phyloP scores from a whole-genome alignment of 148 eudicot species.

The Rheum nobile region DNA sequence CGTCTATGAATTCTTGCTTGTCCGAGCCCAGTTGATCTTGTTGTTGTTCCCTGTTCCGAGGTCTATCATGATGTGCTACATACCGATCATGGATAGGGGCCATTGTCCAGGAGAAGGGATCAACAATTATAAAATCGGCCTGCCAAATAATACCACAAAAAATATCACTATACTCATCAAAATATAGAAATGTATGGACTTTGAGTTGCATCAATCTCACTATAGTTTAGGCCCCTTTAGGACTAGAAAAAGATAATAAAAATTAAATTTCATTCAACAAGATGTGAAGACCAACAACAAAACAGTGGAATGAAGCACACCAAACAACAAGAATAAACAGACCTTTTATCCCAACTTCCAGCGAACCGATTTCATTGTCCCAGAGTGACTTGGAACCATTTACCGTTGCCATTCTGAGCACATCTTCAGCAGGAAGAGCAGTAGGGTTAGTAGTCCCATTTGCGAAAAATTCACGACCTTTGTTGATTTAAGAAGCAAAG shows the following conservation, averaged over 20 bases:
- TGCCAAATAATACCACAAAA: constrained; percentile 11
- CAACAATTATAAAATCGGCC: constrained; percentile 74
- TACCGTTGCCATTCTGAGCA: constrained; percentile 77
- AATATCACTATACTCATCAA: background rate
- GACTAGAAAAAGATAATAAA: background rate
- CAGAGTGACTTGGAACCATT: constrained; percentile 84
- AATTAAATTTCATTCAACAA: background rate
- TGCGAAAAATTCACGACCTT: constrained; percentile 60
- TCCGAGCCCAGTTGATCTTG: too few relatives aligned
- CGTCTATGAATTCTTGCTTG: too few relatives aligned
- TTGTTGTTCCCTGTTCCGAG: too few relatives aligned
- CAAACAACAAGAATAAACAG: constrained; percentile 4
- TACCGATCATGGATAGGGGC: constrained; percentile 82
- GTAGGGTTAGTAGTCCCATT: constrained; percentile 84
- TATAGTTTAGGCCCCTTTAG: too few relatives aligned
- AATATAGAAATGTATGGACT: background rate
- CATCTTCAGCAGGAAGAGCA: constrained; percentile 67
- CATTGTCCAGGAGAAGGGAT: constrained; percentile 92
- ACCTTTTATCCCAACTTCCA: constrained; percentile 92
- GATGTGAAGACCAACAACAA: background rate
- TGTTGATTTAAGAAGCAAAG: constrained; percentile 86
- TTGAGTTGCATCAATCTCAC: background rate
- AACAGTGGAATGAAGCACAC: background rate
- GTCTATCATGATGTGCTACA: too few relatives aligned
- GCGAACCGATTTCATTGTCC: constrained; percentile 90